These are phyloP conservation scores for Beverwykella pulmonaria DNA, from an alignment of 495 filamentous ascomycete genomes.

Conservation along the genomic window DNA sequence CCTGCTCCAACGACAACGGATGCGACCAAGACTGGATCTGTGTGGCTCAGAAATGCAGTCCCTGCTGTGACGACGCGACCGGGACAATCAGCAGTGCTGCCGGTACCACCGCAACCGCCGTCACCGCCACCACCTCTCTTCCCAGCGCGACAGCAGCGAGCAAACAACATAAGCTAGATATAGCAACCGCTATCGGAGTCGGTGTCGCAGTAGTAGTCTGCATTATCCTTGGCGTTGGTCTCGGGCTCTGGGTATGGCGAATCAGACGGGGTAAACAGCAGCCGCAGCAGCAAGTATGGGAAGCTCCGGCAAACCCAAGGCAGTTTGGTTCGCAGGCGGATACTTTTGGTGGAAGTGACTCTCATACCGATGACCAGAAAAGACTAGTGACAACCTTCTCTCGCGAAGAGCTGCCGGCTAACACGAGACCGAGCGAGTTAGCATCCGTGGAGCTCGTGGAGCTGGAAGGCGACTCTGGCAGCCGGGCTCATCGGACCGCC, in stretches of 20 bases:
- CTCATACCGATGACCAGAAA: constrained; percentile 9
- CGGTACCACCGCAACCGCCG: not conserved
- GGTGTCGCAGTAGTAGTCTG: constrained; percentile 12
- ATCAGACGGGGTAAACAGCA: constrained; percentile 1
- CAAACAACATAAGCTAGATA: not conserved
- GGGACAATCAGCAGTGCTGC: not conserved
- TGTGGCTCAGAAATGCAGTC: constrained; percentile 24
- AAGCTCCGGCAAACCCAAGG: not conserved
- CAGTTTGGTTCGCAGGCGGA: not conserved
- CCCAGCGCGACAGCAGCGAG: not conserved
- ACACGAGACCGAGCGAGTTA: constrained; percentile 9
- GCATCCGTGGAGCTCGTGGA: constrained; percentile 20
- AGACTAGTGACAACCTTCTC: constrained; percentile 1
- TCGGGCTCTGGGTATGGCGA: constrained; percentile 21
- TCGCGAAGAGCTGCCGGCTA: constrained; percentile 1
- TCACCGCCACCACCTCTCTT: not conserved
- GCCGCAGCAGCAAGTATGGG: not conserved
- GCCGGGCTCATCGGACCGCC: not conserved
- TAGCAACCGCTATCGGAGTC: constrained; percentile 15
- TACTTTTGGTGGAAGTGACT: not conserved
- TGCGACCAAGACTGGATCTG: constrained; percentile 40
- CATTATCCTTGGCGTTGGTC: not conserved
- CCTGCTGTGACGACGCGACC: constrained; percentile 20
- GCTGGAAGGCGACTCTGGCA: constrained; percentile 12
- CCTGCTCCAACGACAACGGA: constrained; percentile 23